These are phyloP conservation scores for Petrea volubilis DNA, from an alignment of 257 asterid genomes.

Conservation along the genomic window DNA sequence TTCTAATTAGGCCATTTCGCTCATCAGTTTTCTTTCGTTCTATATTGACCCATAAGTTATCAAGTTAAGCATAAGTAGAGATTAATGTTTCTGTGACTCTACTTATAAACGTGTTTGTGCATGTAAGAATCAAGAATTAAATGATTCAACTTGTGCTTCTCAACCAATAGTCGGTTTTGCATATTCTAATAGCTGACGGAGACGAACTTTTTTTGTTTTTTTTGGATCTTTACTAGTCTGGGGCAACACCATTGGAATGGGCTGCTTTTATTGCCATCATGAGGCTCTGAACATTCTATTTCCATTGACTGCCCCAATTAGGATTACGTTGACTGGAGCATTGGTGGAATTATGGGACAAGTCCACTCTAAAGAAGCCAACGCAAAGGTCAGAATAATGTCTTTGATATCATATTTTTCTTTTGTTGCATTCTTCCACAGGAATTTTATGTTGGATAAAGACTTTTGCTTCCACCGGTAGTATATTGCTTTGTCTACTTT, in stretches of 20 bases:
- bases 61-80: no score
- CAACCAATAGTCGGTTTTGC: background rate
- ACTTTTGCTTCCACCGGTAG: no score
- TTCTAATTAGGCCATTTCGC: no score
- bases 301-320: background rate
- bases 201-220: no score
- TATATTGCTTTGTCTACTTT: no score
- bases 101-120: background rate
- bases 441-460: background rate
- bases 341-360: background rate
- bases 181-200: background rate
- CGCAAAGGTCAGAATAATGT: background rate
- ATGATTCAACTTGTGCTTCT: background rate
- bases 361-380: background rate
- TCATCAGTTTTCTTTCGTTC: no score
- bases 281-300: background rate
- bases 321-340: background rate
- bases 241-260: background rate
- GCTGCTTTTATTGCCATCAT: background rate
- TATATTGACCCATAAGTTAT: no score
- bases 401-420: background rate
- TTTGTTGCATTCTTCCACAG: background rate
- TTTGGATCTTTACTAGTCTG: background rate
- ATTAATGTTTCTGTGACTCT: no score
- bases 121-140: background rate